Base-by-base conservation (phyloP, 1,284 basidiomycete species). In the Cryptococcus sp. region DNA sequence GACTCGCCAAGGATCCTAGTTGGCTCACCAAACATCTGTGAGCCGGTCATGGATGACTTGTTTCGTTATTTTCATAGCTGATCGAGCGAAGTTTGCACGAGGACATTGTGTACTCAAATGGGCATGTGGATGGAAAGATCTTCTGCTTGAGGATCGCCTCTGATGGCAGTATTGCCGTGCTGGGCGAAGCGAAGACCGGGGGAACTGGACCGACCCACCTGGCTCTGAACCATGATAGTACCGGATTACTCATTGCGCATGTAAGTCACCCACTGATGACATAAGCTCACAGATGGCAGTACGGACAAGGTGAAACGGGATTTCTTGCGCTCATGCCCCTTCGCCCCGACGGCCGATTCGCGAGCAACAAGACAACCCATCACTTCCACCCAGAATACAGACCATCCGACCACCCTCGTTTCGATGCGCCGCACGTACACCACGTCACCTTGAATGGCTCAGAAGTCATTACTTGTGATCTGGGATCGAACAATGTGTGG, bases 81-180 rank as follows among this genome's bases (percentile, higher is more conserved):
- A 45, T 10, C 16, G 16, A 15, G 5, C 25, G 3, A 27, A 53
- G 51, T 5, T 27, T 41, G 39, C 38, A 22, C 51, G 22, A 53
- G 19, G 40, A 53, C 20, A 53, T 53, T 44, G 39, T 53, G n/a
- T 53, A 53, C 25, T 53, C 51, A 3, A 53, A 53, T n/a, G 51
- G 51, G 17, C 51, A 53, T 27, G 51, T 53, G 19, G 51, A 41
- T 17, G 51, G 51, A 15, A 53, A 44, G 35, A 23, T 53, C 51
- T 53, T 53, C 27, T 53, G 51, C 25, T 23, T 53, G 17, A 41
- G 22, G 39, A 23, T 53, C 5, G 51, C 25, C 13, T 20, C 35
- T 27, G 19, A 41, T 22, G 51, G 51, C n/a, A 27, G 42, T 8
- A 38, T 44, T 27, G 40, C 38, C 22, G 41, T 53, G 38, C 51